Evolutionary conservation across 495 filamentous ascomycete species (phyloP).

Genomic region (Emericellopsis terricola): DNA sequence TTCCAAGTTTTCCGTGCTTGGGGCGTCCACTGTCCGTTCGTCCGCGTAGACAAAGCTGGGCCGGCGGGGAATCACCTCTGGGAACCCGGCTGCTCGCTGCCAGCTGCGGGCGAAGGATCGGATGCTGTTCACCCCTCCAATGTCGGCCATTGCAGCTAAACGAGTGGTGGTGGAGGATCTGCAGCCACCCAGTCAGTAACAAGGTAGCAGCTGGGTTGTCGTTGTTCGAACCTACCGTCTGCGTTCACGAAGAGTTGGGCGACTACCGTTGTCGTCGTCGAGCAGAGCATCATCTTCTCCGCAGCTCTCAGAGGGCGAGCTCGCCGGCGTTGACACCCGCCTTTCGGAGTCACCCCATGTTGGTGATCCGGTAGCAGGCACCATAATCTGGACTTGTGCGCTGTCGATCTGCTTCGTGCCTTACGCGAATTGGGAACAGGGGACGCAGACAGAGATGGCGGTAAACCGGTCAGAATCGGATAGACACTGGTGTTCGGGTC

Average conservation of each 20-base stretch:
- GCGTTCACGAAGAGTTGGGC: neutral
- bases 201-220: slow-evolving; percentile 5
- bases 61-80: slow-evolving; percentile 61
- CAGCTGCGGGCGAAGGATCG: slow-evolving; percentile 89
- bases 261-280: slow-evolving; percentile 13
- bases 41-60: slow-evolving; percentile 48
- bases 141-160: slow-evolving; percentile 48
- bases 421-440: too few relatives aligned
- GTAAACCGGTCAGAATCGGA: too few relatives aligned
- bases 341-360: slow-evolving; percentile 34
- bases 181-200: too few relatives aligned
- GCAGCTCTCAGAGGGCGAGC: slow-evolving; percentile 15
- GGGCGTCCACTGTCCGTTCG: slow-evolving; percentile 15
- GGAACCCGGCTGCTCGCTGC: slow-evolving; percentile 80
- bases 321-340: slow-evolving; percentile 16
- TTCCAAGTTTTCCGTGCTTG: slow-evolving; percentile 12
- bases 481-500: too few relatives aligned
- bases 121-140: slow-evolving; percentile 83
- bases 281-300: slow-evolving; percentile 21
- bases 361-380: too few relatives aligned
- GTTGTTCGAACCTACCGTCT: slow-evolving; percentile 2
- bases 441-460: too few relatives aligned
- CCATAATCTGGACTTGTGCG: too few relatives aligned
- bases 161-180: slow-evolving; percentile 64
- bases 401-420: too few relatives aligned